Percentiles rank a stretch among this genome's conserved stretches.
Evolutionary conservation across 2,329 filamentous ascomycete genomes (phyloP).

Genomic region (Pyricularia sp.): DNA sequence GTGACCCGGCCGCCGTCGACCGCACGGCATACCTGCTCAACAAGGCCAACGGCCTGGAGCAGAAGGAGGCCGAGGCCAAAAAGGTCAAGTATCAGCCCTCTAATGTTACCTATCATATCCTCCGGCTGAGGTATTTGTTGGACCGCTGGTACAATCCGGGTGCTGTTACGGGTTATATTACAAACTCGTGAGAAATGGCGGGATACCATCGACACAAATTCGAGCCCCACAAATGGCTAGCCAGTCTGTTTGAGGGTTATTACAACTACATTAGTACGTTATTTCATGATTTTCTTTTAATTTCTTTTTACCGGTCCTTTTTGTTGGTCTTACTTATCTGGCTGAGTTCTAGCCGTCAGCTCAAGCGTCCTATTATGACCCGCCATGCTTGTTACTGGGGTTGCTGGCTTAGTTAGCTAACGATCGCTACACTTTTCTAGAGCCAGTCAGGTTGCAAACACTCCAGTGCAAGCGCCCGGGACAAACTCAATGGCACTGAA

Average conservation of each 20-base stretch:
- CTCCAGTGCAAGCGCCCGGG: background rate
- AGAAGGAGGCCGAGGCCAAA: background rate
- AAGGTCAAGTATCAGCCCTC: constrained; percentile 3
- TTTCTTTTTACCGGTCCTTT: no score
- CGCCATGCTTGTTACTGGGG: background rate
- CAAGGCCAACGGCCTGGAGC: constrained; percentile 3
- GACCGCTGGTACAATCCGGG: constrained; percentile 4
- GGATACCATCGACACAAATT: background rate
- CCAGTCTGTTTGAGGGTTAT: background rate
- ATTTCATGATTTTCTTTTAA: background rate
- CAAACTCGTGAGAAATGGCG: background rate
- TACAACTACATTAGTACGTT: background rate
- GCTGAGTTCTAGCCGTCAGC: background rate
- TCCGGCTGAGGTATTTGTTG: constrained; percentile 4
- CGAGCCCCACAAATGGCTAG: background rate
- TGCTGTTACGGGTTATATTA: constrained; percentile 1
- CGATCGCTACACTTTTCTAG: background rate
- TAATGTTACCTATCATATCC: background rate
- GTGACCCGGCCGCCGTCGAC: background rate
- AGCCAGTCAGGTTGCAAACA: background rate
- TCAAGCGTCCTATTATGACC: background rate
- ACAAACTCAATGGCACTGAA: background rate
- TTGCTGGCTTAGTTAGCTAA: background rate
- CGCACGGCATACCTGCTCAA: background rate
- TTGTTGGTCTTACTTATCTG: background rate